Percentiles rank a stretch among this genome's conserved stretches.
These are phyloP conservation scores for Carnegiea gigantea DNA, from an alignment of 179 eudicot species.

Conservation along the genomic window DNA sequence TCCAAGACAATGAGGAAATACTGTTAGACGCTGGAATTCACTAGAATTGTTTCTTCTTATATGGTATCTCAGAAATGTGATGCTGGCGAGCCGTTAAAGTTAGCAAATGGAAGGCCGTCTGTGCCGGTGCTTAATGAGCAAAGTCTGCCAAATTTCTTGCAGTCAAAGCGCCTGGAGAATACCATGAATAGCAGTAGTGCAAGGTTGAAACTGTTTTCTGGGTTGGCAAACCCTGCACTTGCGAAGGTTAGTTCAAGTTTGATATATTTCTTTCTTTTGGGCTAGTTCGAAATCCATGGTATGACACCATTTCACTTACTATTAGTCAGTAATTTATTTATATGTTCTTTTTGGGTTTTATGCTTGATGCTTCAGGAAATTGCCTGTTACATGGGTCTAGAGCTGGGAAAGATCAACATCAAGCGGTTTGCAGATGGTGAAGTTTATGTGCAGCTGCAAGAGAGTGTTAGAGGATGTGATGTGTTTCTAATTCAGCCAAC, in stretches of 20 bases:
- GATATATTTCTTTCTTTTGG: too few relatives aligned
- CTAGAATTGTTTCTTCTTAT: background rate
- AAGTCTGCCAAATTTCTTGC: slow-evolving; percentile 57
- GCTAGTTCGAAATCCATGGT: too few relatives aligned
- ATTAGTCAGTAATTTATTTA: background rate
- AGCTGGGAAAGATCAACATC: slow-evolving; percentile 65
- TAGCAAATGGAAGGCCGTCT: slow-evolving; percentile 60
- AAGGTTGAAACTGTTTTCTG: slow-evolving; percentile 80
- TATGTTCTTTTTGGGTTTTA: background rate
- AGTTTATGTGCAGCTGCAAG: slow-evolving; percentile 87
- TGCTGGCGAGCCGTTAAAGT: slow-evolving; percentile 35
- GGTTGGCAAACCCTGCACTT: slow-evolving; percentile 79
- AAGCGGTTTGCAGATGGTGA: slow-evolving; percentile 95
- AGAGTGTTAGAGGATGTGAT: slow-evolving; percentile 92
- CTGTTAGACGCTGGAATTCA: background rate
- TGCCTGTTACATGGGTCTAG: slow-evolving; percentile 86
- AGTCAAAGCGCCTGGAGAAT: slow-evolving; percentile 54
- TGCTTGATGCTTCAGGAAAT: slow-evolving; percentile 53
- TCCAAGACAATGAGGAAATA: background rate
- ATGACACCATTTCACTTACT: background rate
- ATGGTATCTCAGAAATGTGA: slow-evolving; percentile 54
- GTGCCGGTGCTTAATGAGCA: slow-evolving; percentile 63
- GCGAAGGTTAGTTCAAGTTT: slow-evolving; percentile 57
- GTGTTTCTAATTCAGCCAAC: slow-evolving; percentile 87
- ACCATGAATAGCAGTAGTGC: slow-evolving; percentile 43